A percentile compares a stretch with the other conserved stretches of the same genome.
These are phyloP conservation scores for Mycosphaerella sp. DNA, from an alignment of 2,329 filamentous ascomycete species.

Conservation along the genomic window DNA sequence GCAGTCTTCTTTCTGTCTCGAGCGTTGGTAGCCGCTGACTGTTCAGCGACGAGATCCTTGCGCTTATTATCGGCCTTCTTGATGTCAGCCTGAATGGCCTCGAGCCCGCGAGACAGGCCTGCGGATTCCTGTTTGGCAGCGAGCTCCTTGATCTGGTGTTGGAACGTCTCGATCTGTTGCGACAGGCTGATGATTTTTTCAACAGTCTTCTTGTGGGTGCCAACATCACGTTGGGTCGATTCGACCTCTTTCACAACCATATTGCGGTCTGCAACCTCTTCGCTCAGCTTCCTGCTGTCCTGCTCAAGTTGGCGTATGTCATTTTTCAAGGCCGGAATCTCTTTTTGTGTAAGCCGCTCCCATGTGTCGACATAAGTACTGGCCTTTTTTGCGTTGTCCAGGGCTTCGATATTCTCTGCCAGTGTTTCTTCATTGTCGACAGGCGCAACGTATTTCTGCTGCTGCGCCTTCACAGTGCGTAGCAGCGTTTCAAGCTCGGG, in stretches of 20 bases:
- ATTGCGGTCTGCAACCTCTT: slow-evolving; percentile 57
- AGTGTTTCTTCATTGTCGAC: slow-evolving; percentile 34
- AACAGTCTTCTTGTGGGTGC: slow-evolving; percentile 69
- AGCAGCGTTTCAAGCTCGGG: slow-evolving; percentile 58
- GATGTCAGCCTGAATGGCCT: slow-evolving; percentile 77
- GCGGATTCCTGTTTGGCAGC: slow-evolving; percentile 66
- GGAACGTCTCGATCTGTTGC: slow-evolving; percentile 64
- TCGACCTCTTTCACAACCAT: slow-evolving; percentile 55
- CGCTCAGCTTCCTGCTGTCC: slow-evolving; percentile 36
- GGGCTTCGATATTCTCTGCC: slow-evolving; percentile 50
- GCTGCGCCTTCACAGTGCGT: slow-evolving; percentile 52
- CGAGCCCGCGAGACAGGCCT: slow-evolving; percentile 60
- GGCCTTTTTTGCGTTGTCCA: slow-evolving; percentile 49
- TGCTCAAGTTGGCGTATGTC: slow-evolving; percentile 52
- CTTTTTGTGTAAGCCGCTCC: slow-evolving; percentile 57
- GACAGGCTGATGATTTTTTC: slow-evolving; percentile 66
- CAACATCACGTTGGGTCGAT: slow-evolving; percentile 64
- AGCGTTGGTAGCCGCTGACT: slow-evolving; percentile 61
- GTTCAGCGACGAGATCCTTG: slow-evolving; percentile 55
- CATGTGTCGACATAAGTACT: slow-evolving; percentile 68
- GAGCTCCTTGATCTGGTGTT: slow-evolving; percentile 67
- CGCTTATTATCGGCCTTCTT: slow-evolving; percentile 61
- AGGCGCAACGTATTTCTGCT: slow-evolving; percentile 16
- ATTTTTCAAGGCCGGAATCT: slow-evolving; percentile 62
- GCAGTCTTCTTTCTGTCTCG: slow-evolving; percentile 64